These are phyloP conservation scores for Zarea fungicola DNA, from an alignment of 2,329 filamentous ascomycete genomes.

Conservation along the genomic window DNA sequence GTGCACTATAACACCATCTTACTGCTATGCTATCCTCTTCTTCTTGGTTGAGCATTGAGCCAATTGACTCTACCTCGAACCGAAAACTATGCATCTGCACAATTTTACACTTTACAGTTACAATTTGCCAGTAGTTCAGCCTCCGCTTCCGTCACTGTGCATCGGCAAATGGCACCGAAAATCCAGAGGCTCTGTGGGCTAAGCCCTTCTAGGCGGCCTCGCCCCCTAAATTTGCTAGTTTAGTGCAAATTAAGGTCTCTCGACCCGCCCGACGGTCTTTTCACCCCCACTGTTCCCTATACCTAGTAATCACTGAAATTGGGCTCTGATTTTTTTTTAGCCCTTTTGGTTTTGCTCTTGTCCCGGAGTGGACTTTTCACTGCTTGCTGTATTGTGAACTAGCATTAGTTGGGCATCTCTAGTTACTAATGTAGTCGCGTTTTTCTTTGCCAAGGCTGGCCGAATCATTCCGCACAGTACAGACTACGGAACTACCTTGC, in stretches of 20 bases:
- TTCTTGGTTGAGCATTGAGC: background rate
- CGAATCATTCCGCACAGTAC: background rate
- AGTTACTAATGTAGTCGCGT: no score
- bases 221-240: conserved; percentile 1
- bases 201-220: background rate
- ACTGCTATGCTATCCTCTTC: background rate
- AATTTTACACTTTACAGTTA: background rate
- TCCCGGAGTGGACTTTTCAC: background rate
- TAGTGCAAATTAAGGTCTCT: background rate
- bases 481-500: no score
- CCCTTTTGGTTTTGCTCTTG: background rate
- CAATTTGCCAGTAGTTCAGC: background rate
- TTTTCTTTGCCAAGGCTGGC: no score
- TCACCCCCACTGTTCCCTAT: no score
- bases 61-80: no score
- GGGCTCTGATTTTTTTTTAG: background rate
- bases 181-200: background rate
- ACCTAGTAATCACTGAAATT: conserved; percentile 9
- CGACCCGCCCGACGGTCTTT: background rate
- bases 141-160: background rate
- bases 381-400: background rate
- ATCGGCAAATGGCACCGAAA: background rate
- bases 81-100: no score
- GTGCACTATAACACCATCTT: background rate
- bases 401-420: background rate